Evolutionary conservation across 768 basidiomycete genomes (phyloP), one percentile per base, ranked within the genome.

Genomic region (Chalciporus sphaerocephalus): DNA sequence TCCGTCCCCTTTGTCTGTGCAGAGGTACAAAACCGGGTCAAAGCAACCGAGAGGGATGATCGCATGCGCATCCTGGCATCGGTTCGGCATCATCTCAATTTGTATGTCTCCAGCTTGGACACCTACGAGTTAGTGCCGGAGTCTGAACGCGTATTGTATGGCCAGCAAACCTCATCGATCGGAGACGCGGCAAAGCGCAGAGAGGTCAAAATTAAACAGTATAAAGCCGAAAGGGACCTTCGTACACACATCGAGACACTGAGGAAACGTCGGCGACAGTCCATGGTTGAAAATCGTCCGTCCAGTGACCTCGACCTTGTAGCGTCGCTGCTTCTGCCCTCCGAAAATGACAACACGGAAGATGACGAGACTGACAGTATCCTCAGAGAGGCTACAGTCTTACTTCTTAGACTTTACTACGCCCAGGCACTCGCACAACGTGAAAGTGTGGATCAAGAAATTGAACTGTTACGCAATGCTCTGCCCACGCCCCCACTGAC

Each of bases 151-250:
- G 65, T 63, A 11, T 59, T 91, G 10, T 77, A 83, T 53, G 69
- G 66, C 35, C 73, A 73, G 38, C 74, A 72, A 42, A 52, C 74
- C 9, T 71, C 72, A 8, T 55, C 69, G n/a, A 64, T 83, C 39
- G 65, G 57, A 9, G 87, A 97, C 62, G 77, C 84, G 16, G 76
- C 80, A 1, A 79, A 76, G 58, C 75, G 86, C 45, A 71, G 96
- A 54, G 92, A 95, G 53, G 64, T 84, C 25, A 99, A 96, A 71
- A 96, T 99, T 52, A 83, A 80, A 50, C 93, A 94, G 60, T 97
- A 81, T 65, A 83, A 85, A 65, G 78, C 80, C 46, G 92, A 95
- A 66, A 94, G 89, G 64, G 85, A 87, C 27, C 66, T 97, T 22
- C 78, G 81, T 43, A 66, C 67, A 16, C 76, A 76, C 46, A 79